These are phyloP conservation scores for Elaeis guineensis DNA, from an alignment of 176 grass and related monocot genomes.

Conservation along the genomic window DNA sequence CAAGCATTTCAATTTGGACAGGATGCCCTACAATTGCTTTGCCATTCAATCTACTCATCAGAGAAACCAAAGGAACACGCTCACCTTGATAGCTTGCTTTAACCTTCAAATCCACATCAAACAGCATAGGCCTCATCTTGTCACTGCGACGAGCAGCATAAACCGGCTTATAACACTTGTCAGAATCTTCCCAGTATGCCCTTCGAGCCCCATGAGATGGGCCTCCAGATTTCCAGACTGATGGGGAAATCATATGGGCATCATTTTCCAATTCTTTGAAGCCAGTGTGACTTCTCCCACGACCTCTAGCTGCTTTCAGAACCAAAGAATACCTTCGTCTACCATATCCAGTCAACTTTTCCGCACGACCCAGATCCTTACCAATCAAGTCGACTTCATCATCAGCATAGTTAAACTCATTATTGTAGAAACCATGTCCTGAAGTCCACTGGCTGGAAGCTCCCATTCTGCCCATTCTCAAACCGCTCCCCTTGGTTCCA, in stretches of 20 bases:
- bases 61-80: conserved; percentile 88
- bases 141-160: conserved; percentile 35
- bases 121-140: conserved; percentile 35
- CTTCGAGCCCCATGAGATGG: conserved; percentile 21
- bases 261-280: conserved; percentile 42
- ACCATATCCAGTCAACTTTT: conserved; percentile 36
- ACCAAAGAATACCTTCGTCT: conserved; percentile 35
- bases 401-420: conserved; percentile 46
- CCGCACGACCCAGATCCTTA: conserved; percentile 28
- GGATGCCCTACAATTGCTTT: conserved; percentile 97
- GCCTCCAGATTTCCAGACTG: conserved; percentile 28
- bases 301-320: conserved; percentile 47
- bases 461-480: conserved; percentile 27
- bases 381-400: conserved; percentile 39
- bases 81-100: conserved; percentile 95
- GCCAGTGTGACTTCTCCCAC: conserved; percentile 34
- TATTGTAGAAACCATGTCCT: conserved; percentile 48
- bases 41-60: conserved; percentile 97
- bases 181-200: conserved; percentile 36
- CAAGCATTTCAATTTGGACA: conserved; percentile 87
- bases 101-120: conserved; percentile 82
- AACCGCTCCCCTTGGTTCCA: conserved; percentile 30
- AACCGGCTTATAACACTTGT: conserved; percentile 30
- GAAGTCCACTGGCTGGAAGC: conserved; percentile 25
- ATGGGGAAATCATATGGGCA: conserved; percentile 33